Percentiles rank a stretch among this genome's conserved stretches.
Evolutionary conservation across 768 basidiomycete genomes (phyloP).

Genomic region (Termitomyces sp.): DNA sequence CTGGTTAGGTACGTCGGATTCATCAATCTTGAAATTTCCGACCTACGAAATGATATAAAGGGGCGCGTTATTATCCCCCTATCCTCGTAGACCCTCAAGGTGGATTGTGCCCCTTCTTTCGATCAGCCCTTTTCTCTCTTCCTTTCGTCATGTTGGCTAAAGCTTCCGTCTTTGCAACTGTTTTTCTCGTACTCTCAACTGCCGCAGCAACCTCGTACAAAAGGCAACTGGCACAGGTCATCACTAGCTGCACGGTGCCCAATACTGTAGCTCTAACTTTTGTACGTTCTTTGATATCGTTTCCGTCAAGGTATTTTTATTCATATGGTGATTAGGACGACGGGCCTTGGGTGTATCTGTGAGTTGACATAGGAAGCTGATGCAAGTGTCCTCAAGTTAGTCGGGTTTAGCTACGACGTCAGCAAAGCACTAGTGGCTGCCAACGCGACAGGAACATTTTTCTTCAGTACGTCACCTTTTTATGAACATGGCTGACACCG

Average conservation of each 20-base stretch:
- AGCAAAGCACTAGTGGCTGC: slow-evolving; percentile 33
- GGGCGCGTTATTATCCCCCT: neutral
- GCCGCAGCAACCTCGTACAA: slow-evolving; percentile 15
- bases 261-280: slow-evolving; percentile 27
- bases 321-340: slow-evolving; percentile 14
- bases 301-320: neutral
- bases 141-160: slow-evolving; percentile 14
- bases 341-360: slow-evolving; percentile 24
- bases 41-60: slow-evolving; percentile 10
- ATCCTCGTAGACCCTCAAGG: slow-evolving; percentile 9
- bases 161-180: slow-evolving; percentile 10
- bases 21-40: neutral
- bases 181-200: slow-evolving; percentile 12
- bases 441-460: slow-evolving; percentile 42
- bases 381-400: neutral
- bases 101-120: slow-evolving; percentile 3
- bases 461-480: slow-evolving; percentile 35
- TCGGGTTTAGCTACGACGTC: slow-evolving; percentile 30
- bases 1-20: slow-evolving; percentile 6
- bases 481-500: neutral
- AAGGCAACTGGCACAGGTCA: slow-evolving; percentile 22
- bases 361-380: neutral
- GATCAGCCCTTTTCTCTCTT: neutral
- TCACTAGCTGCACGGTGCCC: slow-evolving; percentile 21
- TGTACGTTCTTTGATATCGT: slow-evolving; percentile 13